These are phyloP conservation scores for Lichtheimia ornata DNA, from an alignment of 371 early-diverging fungal species.

Conservation along the genomic window DNA sequence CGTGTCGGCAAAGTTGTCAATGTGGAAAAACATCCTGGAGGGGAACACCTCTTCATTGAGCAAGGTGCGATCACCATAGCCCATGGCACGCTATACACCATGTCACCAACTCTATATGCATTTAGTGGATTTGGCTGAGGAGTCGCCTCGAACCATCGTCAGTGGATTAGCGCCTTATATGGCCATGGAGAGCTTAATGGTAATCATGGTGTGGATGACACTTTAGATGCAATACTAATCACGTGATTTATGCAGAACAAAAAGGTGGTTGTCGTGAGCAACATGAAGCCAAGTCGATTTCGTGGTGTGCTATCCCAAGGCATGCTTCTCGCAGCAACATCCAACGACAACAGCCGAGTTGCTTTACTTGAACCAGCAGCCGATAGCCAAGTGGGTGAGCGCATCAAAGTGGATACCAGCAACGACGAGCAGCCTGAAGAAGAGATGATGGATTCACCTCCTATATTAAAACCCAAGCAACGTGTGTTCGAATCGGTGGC, in stretches of 20 bases:
- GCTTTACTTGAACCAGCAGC: constrained; percentile 48
- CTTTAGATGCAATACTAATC: not conserved
- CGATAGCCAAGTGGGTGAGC: constrained; percentile 47
- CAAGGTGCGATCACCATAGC: constrained; percentile 32
- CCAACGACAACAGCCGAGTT: constrained; percentile 36
- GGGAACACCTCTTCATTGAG: constrained; percentile 77
- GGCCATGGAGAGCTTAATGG: constrained; percentile 48
- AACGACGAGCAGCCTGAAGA: not conserved
- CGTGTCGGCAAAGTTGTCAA: constrained; percentile 74
- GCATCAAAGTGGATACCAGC: constrained; percentile 32
- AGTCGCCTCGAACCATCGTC: constrained; percentile 69
- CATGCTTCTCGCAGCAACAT: constrained; percentile 60
- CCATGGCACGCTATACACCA: too few species aligned
- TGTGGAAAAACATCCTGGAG: constrained; percentile 70
- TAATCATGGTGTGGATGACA: constrained; percentile 12
- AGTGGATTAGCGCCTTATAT: constrained; percentile 74
- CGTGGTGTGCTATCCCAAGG: constrained; percentile 62
- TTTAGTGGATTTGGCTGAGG: constrained; percentile 67
- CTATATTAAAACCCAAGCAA: constrained; percentile 60
- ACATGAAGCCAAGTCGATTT: constrained; percentile 64
- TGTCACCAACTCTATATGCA: not conserved
- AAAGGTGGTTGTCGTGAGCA: constrained; percentile 56
- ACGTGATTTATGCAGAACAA: constrained; percentile 22
- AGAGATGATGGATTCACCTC: constrained; percentile 19
- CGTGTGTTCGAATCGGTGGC: constrained; percentile 54